Conservation (phyloP, 2,329 filamentous ascomycete genomes). For the Botryosphaeria agaves region DNA sequence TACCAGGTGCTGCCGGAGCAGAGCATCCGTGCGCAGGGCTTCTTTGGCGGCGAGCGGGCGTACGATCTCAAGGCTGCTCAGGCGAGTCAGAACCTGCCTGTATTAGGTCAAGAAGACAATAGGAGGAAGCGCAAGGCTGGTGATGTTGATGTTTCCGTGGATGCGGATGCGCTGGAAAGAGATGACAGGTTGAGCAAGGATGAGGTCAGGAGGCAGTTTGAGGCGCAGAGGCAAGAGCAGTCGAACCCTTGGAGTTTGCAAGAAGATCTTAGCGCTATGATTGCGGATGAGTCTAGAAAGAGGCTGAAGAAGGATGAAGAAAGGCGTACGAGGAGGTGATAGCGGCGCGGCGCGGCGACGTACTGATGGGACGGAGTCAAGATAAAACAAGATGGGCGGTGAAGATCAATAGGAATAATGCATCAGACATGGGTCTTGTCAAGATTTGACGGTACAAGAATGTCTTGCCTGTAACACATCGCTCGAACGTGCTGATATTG, state of each 20-base stretch:
- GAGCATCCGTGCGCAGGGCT: constrained; percentile 69
- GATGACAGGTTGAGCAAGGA: constrained; percentile 73
- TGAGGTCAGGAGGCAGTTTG: constrained; percentile 63
- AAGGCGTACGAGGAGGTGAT: constrained; percentile 44
- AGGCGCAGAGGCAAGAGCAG: constrained; percentile 47
- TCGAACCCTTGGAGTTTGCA: constrained; percentile 49
- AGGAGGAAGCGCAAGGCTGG: constrained; percentile 79
- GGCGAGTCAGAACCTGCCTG: constrained; percentile 37
- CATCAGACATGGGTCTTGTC: too few species aligned
- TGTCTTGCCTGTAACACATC: too few species aligned
- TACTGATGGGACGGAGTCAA: too few species aligned
- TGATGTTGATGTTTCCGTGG: constrained; percentile 83
- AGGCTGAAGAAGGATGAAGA: constrained; percentile 78
- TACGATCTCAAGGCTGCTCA: constrained; percentile 61
- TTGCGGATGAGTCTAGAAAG: constrained; percentile 83
- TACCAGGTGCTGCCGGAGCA: constrained; percentile 85
- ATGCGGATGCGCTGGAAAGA: constrained; percentile 60
- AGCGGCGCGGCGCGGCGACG: too few species aligned
- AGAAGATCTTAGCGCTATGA: constrained; percentile 90
- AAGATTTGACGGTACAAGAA: too few species aligned
- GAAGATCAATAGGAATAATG: too few species aligned
- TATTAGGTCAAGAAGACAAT: constrained; percentile 61
- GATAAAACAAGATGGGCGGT: too few species aligned
- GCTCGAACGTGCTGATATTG: too few species aligned
- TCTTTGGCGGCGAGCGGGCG: constrained; percentile 87